Base-by-base conservation (phyloP, 352 stramenopile species). In the Globisporangium nunn region DNA sequence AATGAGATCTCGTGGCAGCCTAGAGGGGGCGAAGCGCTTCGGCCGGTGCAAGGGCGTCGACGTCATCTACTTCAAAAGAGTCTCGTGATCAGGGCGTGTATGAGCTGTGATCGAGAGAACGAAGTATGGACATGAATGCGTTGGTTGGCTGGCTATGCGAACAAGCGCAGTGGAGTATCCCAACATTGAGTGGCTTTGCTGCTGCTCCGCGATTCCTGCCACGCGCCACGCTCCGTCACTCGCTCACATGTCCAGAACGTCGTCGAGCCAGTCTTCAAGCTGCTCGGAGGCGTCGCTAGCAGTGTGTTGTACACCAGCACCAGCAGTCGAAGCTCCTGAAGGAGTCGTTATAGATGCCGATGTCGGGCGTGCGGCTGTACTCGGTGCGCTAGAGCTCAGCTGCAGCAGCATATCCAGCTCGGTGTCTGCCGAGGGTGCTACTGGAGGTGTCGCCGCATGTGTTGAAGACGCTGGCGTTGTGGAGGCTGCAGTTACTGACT, bases 41-140 rank as follows among this genome's bases (percentile, higher is more conserved):
- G 79, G 71, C 1, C 63, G 81, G 43, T 92, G 79, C 66, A 90
- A 89, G 48, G 82, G 79, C n/a, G 82, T 92, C 6, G 82, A 92
- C 49, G 76, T 88, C 54, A 90, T 92, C 49, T 92, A 90, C 69
- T 87, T 92, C 50, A 58, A 69, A 48, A 50, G 71, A 66, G 52
- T 15, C 47, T n/a, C 33, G 17, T 52, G 33, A 56, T 8, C 33
- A 8, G 33, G 2, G 33, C 33, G 33, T 37, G 33, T 23, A 23
- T 23, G 23, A 23, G 23, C 23, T 23, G 23, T 23, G 23, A 23
- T 23, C 23, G 23, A 23, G 23, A 23, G 23, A 1, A 23, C 23
- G 23, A 23, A 23, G 23, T 23, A 23, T 23, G 23, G 23, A 23
- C 0, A 23, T 23, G 23, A 23, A 23, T 23, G 23, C 23, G 3